Evolutionary conservation across 176 grass and related monocot genomes (phyloP).

Genomic region (Phoenix dactylifera): DNA sequence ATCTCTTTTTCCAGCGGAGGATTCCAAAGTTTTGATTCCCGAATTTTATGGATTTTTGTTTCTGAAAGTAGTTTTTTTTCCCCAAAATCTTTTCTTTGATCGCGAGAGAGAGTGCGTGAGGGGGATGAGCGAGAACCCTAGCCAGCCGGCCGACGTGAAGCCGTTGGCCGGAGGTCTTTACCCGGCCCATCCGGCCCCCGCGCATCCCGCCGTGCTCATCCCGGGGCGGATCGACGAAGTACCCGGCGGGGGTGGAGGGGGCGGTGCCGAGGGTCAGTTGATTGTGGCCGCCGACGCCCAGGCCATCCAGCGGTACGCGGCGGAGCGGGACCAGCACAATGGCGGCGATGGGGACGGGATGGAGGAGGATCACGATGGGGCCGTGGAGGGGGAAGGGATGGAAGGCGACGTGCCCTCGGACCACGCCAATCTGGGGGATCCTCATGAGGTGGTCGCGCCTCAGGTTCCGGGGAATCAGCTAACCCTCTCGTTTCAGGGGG

Average conservation of each 20-base stretch:
- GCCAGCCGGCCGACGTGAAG: conserved; percentile 62
- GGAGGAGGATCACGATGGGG: conserved; percentile 47
- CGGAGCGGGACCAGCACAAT: background rate
- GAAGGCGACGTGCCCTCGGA: conserved; percentile 28
- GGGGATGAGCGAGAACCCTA: conserved; percentile 31
- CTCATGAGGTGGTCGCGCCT: conserved; percentile 25
- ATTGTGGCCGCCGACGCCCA: conserved; percentile 46
- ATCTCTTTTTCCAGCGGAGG: no score
- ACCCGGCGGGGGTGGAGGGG: conserved; percentile 1
- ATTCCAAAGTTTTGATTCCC: no score
- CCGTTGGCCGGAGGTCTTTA: conserved; percentile 16
- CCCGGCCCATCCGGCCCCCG: conserved; percentile 51
- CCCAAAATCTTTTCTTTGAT: no score
- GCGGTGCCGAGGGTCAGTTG: conserved; percentile 2
- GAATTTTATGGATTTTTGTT: no score
- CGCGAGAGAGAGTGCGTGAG: background rate
- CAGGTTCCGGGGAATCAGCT: conserved; percentile 58
- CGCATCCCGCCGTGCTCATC: conserved; percentile 5
- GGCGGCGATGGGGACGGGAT: conserved; percentile 30
- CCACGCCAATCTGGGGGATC: conserved; percentile 16
- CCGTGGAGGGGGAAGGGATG: conserved; percentile 23
- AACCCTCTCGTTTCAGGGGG: conserved; percentile 91
- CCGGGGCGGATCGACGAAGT: conserved; percentile 12
- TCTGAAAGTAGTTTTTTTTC: no score
- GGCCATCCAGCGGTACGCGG: conserved; percentile 29